Percentiles rank a stretch among this genome's conserved stretches.
phyloP scores from a whole-genome alignment of 2,329 filamentous ascomycete species.

The Oidium heveae region DNA sequence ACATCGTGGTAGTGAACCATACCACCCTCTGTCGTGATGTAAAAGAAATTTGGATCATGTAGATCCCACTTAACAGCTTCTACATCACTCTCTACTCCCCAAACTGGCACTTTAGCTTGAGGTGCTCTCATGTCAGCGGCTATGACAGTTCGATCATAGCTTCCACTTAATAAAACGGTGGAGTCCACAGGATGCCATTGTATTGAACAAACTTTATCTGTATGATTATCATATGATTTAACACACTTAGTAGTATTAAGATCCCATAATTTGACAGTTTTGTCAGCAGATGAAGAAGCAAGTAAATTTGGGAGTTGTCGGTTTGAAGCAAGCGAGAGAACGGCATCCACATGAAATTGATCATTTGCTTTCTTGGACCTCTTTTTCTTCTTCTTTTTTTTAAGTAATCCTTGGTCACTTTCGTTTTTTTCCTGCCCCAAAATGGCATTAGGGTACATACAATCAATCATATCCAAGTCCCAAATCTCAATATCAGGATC shows the following conservation, averaged over 20 bases:
- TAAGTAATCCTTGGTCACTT: conserved; percentile 22
- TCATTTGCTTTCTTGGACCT: conserved; percentile 75
- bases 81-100: conserved; percentile 89
- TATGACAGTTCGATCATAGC: conserved; percentile 82
- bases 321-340: conserved; percentile 79
- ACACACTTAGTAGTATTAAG: conserved; percentile 77
- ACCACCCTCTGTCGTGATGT: conserved; percentile 77
- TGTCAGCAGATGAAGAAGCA: conserved; percentile 84
- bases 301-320: conserved; percentile 81
- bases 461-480: conserved; percentile 88
- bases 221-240: conserved; percentile 88
- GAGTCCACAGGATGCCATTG: conserved; percentile 79
- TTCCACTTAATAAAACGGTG: conserved; percentile 73
- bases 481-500: conserved; percentile 97
- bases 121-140: conserved; percentile 93
- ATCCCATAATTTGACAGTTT: conserved; percentile 96
- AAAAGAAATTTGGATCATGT: conserved; percentile 83
- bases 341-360: conserved; percentile 78
- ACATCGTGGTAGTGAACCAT: conserved; percentile 82
- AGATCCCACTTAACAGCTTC: conserved; percentile 85
- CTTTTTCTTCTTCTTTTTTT: conserved; percentile 73
- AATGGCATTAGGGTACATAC: conserved; percentile 95
- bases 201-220: conserved; percentile 89
- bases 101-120: conserved; percentile 54
- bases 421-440: conserved; percentile 43